phyloP scores from a whole-genome alignment of 129 eudicot genomes.

The Flaveria brownii region DNA sequence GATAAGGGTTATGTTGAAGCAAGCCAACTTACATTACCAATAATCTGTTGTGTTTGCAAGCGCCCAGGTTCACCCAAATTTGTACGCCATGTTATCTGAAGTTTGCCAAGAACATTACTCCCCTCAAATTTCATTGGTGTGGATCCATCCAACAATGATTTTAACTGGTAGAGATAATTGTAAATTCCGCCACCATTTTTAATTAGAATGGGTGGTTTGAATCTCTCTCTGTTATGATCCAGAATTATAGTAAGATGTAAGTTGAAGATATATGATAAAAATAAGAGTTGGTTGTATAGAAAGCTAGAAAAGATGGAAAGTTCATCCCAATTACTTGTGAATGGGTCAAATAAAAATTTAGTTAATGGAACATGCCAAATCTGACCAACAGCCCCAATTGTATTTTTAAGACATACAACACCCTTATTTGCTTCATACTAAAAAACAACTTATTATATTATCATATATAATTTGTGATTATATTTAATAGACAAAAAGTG shows the following conservation, averaged over 20 bases:
- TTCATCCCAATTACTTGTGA: background rate
- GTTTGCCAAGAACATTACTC: conserved; percentile 89
- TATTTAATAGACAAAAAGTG: background rate
- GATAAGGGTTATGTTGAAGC: conserved; percentile 9
- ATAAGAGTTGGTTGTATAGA: background rate
- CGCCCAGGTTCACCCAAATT: conserved; percentile 99
- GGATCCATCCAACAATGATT: conserved; percentile 43
- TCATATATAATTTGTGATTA: background rate
- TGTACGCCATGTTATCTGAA: conserved; percentile 98
- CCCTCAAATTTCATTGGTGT: conserved; percentile 67
- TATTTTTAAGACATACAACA: background rate
- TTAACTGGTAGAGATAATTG: conserved; percentile 80
- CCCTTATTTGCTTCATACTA: background rate
- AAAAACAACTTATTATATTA: background rate
- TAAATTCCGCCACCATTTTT: conserved; percentile 96
- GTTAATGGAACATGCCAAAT: background rate
- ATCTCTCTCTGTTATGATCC: conserved; percentile 51
- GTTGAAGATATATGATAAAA: conserved; percentile 1
- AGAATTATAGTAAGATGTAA: conserved; percentile 3
- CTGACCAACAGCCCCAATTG: background rate
- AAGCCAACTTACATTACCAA: conserved; percentile 83
- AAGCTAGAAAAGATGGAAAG: background rate
- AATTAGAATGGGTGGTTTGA: conserved; percentile 75
- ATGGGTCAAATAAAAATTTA: background rate
- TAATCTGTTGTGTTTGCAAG: conserved; percentile 92